These are phyloP conservation scores for Kodamaea derodonti DNA, from an alignment of 1,139 yeast species.

Conservation along the genomic window DNA sequence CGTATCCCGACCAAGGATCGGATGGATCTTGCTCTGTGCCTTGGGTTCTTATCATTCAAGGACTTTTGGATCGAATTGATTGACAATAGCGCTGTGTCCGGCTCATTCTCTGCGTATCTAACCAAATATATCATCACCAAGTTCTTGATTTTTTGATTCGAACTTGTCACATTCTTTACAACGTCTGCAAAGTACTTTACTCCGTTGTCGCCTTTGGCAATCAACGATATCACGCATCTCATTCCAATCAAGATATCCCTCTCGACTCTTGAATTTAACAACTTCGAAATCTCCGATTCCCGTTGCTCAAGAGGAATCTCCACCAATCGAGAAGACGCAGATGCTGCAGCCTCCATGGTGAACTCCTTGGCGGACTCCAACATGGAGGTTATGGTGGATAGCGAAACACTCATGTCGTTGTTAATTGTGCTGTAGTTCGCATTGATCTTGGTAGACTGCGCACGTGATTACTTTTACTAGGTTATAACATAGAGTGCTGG, in stretches of 20 bases:
- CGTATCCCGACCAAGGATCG: slow-evolving; percentile 77
- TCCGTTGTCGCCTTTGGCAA: slow-evolving; percentile 64
- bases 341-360: slow-evolving; percentile 77
- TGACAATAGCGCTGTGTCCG: slow-evolving; percentile 81
- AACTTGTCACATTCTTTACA: slow-evolving; percentile 78
- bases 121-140: slow-evolving; percentile 76
- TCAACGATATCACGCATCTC: slow-evolving; percentile 65
- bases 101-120: slow-evolving; percentile 79
- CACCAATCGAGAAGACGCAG: slow-evolving; percentile 64
- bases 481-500: too few species aligned
- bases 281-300: slow-evolving; percentile 60
- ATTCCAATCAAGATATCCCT: slow-evolving; percentile 73
- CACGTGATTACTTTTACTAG: too few species aligned
- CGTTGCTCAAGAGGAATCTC: slow-evolving; percentile 53
- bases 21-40: slow-evolving; percentile 67
- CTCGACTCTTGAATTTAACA: slow-evolving; percentile 66
- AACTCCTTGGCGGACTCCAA: slow-evolving; percentile 80
- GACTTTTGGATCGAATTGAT: slow-evolving; percentile 90
- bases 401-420: slow-evolving; percentile 35
- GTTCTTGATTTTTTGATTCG: slow-evolving; percentile 64
- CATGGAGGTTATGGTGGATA: slow-evolving; percentile 40
- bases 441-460: too few species aligned
- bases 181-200: slow-evolving; percentile 77
- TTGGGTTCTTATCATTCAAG: slow-evolving; percentile 65
- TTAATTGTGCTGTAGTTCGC: too few species aligned